Evolutionary conservation across 257 asterid species (phyloP), one percentile per base, ranked within the genome.

Genomic region (Scutellaria galericulata): DNA sequence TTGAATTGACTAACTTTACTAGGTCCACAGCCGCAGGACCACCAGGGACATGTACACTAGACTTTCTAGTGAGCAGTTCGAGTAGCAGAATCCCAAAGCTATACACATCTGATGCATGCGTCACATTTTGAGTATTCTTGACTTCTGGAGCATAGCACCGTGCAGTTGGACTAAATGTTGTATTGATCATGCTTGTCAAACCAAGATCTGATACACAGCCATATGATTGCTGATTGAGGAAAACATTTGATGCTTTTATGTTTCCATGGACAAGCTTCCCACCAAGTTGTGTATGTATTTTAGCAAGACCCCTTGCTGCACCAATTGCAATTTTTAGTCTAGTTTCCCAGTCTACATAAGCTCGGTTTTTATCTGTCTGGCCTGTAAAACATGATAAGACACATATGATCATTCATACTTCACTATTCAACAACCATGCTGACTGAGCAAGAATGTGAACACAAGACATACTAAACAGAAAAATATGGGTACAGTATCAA

Each of bases 71-170:
- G 40, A 80, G 69, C 22, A 80, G 76, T 45, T 80, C 76, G 5
- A 80, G 73, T 2, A 80, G 69, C 45, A 80, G 53, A 75, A 80
- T 24, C 9, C 84, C 84, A 15, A 80, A 76, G 81, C 73, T 24
- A 68, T 80, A 76, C 12, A 80, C 84, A 71, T 80, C 79, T 9
- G 84, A 75, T 44, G 80, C 75, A 9, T 80, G 81, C n/a, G 84
- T 75, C 7, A 63, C 58, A 40, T 61, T 22, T 20, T 1, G 55
- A n/a, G 75, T 24, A 35, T 64, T 40, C 67, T 53, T 73, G 7
- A 74, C 71, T 78, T 72, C 78, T 14, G 78, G 82, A n/a, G 78
- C 82, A 20, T 65, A 13, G 50, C 68, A 65, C 7, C 24, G 14
- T 50, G 66, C 65, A 37, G 15, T 24, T 13, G 74, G 57, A 68